Conservation (phyloP, 306 rosid genomes). For the Cucurbita argyrosperma region DNA sequence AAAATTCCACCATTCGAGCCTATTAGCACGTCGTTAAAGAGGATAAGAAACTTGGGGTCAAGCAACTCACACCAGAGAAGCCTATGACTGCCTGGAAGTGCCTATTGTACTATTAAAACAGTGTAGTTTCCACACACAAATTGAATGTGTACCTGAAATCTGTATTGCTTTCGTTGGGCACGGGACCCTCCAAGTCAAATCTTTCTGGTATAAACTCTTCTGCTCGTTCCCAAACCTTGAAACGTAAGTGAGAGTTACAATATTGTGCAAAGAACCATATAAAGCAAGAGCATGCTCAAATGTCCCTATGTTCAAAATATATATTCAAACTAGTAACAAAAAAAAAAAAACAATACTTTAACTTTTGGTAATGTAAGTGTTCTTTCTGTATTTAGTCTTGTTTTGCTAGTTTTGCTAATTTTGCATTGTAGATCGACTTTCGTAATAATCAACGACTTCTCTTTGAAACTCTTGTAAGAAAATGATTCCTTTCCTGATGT, state of each 20-base stretch:
- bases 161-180: slow-evolving; percentile 79
- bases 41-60: background rate
- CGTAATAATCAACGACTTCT: background rate
- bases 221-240: slow-evolving; percentile 86
- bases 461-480: background rate
- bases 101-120: background rate
- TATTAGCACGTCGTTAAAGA: background rate
- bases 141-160: slow-evolving; percentile 51
- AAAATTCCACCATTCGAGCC: background rate
- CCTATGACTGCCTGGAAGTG: background rate
- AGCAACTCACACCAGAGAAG: background rate
- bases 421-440: background rate
- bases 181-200: slow-evolving; percentile 65
- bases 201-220: slow-evolving; percentile 88
- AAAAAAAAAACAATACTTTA: background rate
- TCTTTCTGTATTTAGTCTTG: background rate
- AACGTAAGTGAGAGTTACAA: slow-evolving; percentile 12
- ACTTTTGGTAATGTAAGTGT: background rate
- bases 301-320: background rate
- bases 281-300: background rate
- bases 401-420: background rate
- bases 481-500: background rate
- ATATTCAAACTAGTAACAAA: background rate
- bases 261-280: background rate
- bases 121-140: background rate